Percentiles rank a stretch among this genome's conserved stretches.
Conservation (phyloP, 75 land plant species). For the Gnetum montanum region DNA sequence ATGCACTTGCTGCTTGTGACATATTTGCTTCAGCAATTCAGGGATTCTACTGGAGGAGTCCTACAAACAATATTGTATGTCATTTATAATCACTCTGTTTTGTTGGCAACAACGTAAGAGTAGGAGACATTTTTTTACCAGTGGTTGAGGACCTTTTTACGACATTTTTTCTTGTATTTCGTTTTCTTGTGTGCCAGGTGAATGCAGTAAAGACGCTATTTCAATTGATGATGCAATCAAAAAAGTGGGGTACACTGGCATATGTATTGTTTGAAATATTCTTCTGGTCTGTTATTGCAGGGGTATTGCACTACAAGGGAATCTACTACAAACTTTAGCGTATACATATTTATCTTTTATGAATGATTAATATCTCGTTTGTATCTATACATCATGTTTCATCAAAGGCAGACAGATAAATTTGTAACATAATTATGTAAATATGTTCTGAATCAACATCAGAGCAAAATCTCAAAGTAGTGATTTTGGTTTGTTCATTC, state of each 20-base stretch:
- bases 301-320: constrained; percentile 37
- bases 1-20: constrained; percentile 67
- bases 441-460: no score
- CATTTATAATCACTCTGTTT: background rate
- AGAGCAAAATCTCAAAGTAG: no score
- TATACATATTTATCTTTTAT: no score
- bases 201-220: constrained; percentile 27
- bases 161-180: no score
- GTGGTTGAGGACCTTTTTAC: background rate
- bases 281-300: constrained; percentile 63
- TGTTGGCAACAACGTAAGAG: background rate
- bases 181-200: no score
- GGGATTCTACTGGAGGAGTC: constrained; percentile 69
- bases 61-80: constrained; percentile 62
- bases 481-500: no score
- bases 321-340: constrained; percentile 52
- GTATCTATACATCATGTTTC: no score
- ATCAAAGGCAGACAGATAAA: no score
- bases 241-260: constrained; percentile 50
- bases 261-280: constrained; percentile 68
- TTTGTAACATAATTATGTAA: no score
- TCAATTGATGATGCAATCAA: constrained; percentile 40
- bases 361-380: no score
- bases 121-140: background rate
- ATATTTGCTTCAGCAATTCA: constrained; percentile 59